phyloP scores from a whole-genome alignment of 2,329 filamentous ascomycete genomes.

The Fragosphaeria purpurea region DNA sequence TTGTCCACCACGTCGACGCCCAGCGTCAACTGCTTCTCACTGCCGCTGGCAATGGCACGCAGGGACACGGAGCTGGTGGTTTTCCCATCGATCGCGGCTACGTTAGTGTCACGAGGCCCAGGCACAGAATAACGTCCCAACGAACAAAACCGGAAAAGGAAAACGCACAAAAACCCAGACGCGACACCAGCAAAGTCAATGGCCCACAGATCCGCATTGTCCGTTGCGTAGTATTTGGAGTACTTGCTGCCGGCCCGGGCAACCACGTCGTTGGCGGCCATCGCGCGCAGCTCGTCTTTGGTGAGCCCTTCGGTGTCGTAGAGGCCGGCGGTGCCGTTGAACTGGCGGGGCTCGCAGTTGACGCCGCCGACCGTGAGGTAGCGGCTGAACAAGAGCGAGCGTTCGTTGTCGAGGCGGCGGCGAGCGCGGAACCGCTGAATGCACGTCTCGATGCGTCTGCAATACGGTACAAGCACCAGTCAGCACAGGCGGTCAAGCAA shows the following conservation, averaged over 20 bases:
- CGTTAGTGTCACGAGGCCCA: not conserved
- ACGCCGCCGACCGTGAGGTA: slow-evolving; percentile 81
- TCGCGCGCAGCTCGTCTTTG: slow-evolving; percentile 52
- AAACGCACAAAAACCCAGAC: slow-evolving; percentile 66
- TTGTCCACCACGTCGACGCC: slow-evolving; percentile 65
- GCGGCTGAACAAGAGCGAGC: slow-evolving; percentile 59
- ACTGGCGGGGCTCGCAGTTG: slow-evolving; percentile 45
- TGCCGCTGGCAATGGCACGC: slow-evolving; percentile 45
- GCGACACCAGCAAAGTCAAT: slow-evolving; percentile 74
- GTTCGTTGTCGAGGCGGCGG: slow-evolving; percentile 59
- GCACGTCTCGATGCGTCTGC: slow-evolving; percentile 71
- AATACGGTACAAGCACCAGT: not conserved
- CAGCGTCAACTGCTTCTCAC: slow-evolving; percentile 42
- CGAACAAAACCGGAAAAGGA: not conserved
- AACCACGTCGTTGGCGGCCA: slow-evolving; percentile 53
- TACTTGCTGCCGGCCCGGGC: slow-evolving; percentile 30
- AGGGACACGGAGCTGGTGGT: slow-evolving; percentile 42
- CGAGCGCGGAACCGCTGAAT: slow-evolving; percentile 72
- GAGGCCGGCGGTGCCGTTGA: slow-evolving; percentile 46
- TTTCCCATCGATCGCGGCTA: not conserved
- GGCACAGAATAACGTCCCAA: not conserved
- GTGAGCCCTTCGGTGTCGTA: slow-evolving; percentile 45
- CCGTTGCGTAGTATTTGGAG: slow-evolving; percentile 39
- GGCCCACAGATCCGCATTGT: slow-evolving; percentile 48
- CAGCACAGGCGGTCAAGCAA: not conserved